A percentile compares a stretch with the other conserved stretches of the same genome.
These are phyloP conservation scores for Coemansia sp. DNA, from an alignment of 192 early-diverging fungal species.

Conservation along the genomic window DNA sequence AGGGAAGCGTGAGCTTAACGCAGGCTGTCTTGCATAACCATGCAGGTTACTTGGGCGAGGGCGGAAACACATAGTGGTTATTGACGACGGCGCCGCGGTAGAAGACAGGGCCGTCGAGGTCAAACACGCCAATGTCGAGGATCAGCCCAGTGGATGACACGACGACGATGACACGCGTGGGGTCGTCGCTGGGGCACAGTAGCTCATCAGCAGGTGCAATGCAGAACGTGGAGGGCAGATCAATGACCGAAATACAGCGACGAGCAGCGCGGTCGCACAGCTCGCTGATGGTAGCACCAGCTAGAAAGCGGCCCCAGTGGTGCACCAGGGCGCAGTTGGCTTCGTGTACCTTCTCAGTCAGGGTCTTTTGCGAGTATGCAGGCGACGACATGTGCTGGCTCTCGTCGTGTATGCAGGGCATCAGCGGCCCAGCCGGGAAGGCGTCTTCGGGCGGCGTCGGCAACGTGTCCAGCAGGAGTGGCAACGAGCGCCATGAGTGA, in stretches of 20 bases:
- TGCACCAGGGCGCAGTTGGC: constrained; percentile 46
- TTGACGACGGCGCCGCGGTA: constrained; percentile 31
- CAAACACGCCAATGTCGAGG: constrained; percentile 41
- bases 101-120: constrained; percentile 45
- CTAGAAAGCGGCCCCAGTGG: constrained; percentile 44
- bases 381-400: constrained; percentile 22
- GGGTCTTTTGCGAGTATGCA: constrained; percentile 24
- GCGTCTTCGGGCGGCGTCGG: constrained; percentile 37
- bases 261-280: constrained; percentile 17
- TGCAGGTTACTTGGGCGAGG: constrained; percentile 2
- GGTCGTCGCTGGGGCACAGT: constrained; percentile 46
- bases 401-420: constrained; percentile 9
- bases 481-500: constrained; percentile 2
- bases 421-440: background rate
- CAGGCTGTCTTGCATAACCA: constrained; percentile 16
- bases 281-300: constrained; percentile 33
- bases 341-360: constrained; percentile 41
- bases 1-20: too few species aligned
- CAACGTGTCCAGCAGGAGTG: constrained; percentile 10
- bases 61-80: constrained; percentile 22
- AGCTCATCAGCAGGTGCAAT: constrained; percentile 47
- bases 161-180: constrained; percentile 40
- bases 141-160: constrained; percentile 35
- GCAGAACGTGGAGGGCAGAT: constrained; percentile 48
- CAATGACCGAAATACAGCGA: constrained; percentile 33